phyloP scores from a whole-genome alignment of 2,329 filamentous ascomycete genomes.

The Grosmannia clavigera region DNA sequence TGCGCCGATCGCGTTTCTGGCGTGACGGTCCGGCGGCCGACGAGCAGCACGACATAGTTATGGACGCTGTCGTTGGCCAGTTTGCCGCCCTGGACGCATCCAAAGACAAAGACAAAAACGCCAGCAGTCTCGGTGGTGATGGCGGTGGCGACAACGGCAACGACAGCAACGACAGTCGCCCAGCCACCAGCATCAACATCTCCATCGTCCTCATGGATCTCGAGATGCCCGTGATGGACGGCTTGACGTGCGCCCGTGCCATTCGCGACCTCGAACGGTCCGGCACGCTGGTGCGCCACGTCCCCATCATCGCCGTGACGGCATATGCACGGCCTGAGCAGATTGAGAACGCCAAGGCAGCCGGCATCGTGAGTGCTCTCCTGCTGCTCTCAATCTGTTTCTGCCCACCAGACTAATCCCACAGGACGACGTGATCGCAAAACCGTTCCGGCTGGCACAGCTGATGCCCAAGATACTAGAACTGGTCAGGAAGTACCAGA shows the following conservation, averaged over 20 bases:
- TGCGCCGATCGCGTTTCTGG: conserved; percentile 46
- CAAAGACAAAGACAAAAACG: background rate
- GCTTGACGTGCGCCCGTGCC: conserved; percentile 56
- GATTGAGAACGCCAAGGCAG: conserved; percentile 55
- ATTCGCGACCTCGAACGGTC: conserved; percentile 57
- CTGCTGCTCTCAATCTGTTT: background rate
- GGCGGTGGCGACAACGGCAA: conserved; percentile 22
- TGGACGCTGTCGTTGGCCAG: no score
- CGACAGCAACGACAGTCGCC: background rate
- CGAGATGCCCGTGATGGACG: conserved; percentile 75
- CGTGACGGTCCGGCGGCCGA: conserved; percentile 3
- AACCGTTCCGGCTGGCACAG: conserved; percentile 67
- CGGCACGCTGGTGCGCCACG: conserved; percentile 48
- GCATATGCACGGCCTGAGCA: conserved; percentile 68
- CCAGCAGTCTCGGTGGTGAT: background rate
- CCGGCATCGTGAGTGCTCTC: conserved; percentile 52
- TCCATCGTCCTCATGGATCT: conserved; percentile 68
- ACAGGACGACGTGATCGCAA: conserved; percentile 63
- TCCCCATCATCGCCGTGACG: conserved; percentile 75
- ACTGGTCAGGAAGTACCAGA: conserved; percentile 30
- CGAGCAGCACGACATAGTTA: background rate
- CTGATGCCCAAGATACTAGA: conserved; percentile 55
- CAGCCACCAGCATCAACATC: conserved; percentile 30
- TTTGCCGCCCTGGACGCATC: no score
- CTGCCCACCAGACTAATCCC: conserved; percentile 10